Evolutionary conservation across 371 early-diverging fungal genomes (phyloP).

Genomic region (Mortierella sp.): DNA sequence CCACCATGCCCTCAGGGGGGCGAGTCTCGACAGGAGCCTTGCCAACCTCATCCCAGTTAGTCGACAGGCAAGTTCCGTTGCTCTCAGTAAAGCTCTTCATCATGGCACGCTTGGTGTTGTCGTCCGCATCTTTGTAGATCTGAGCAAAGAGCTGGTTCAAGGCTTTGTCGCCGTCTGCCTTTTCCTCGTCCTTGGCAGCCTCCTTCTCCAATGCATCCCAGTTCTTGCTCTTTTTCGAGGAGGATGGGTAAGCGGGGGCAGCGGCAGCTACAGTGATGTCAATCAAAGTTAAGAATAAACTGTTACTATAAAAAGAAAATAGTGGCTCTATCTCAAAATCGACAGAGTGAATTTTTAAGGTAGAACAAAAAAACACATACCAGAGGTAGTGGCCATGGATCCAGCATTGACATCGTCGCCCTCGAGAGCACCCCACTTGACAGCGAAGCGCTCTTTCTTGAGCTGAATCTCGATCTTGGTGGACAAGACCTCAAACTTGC

Average conservation of each 20-base stretch:
- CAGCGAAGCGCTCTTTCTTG: slow-evolving; percentile 79
- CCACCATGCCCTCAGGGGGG: slow-evolving; percentile 94
- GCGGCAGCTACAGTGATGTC: not conserved
- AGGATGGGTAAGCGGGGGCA: slow-evolving; percentile 57
- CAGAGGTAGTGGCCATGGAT: slow-evolving; percentile 45
- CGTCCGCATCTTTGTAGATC: slow-evolving; percentile 92
- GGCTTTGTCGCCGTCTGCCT: slow-evolving; percentile 90
- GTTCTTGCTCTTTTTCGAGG: slow-evolving; percentile 66
- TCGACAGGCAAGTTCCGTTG: slow-evolving; percentile 94
- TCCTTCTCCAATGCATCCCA: slow-evolving; percentile 87
- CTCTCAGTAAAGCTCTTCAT: slow-evolving; percentile 97
- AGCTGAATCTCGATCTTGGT: slow-evolving; percentile 96
- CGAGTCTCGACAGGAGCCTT: slow-evolving; percentile 82
- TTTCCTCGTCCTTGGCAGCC: slow-evolving; percentile 76
- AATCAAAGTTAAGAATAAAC: not conserved
- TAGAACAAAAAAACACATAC: slow-evolving; percentile 4
- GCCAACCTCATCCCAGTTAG: slow-evolving; percentile 96
- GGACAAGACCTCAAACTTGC: slow-evolving; percentile 75
- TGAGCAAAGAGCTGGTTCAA: slow-evolving; percentile 92
- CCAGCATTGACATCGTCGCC: slow-evolving; percentile 68
- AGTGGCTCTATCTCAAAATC: no score
- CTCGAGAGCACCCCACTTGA: slow-evolving; percentile 86
- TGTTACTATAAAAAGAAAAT: not conserved
- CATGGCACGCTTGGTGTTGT: slow-evolving; percentile 97
- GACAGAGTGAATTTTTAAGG: not conserved